Evolutionary conservation across 768 basidiomycete genomes (phyloP).

Genomic region (Mycena rosella): DNA sequence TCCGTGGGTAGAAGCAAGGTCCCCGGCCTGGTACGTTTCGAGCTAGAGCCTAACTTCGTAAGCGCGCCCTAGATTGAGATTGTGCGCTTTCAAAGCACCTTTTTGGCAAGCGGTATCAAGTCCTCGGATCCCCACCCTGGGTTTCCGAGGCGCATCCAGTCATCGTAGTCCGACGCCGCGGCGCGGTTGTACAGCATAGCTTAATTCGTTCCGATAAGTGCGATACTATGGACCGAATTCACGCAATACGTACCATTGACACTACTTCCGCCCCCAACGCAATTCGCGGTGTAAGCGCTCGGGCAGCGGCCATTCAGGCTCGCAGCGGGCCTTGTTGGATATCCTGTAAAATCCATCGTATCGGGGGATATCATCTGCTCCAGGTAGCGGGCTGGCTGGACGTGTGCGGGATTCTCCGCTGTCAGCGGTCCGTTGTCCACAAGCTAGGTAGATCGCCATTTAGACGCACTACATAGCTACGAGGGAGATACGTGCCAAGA

Average conservation of each 20-base stretch:
- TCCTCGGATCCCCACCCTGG: constrained; percentile 5
- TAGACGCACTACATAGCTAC: background rate
- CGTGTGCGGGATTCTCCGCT: background rate
- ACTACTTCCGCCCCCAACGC: constrained; percentile 6
- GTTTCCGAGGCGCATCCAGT: constrained; percentile 6
- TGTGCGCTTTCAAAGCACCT: background rate
- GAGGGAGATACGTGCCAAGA: background rate
- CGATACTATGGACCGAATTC: too few relatives aligned
- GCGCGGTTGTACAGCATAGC: constrained; percentile 15
- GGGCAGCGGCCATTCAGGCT: background rate
- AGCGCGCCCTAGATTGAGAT: background rate
- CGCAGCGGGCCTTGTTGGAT: constrained; percentile 57
- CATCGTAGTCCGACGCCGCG: constrained; percentile 6
- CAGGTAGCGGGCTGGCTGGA: background rate
- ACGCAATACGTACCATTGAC: background rate
- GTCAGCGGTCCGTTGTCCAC: background rate
- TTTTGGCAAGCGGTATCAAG: constrained; percentile 5
- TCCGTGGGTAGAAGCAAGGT: background rate
- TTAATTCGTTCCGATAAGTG: background rate
- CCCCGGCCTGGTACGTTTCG: constrained; percentile 6
- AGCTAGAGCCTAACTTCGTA: background rate
- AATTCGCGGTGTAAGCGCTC: background rate
- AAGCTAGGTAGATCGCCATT: background rate
- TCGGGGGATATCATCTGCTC: background rate
- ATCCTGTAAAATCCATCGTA: too few relatives aligned